Percentiles rank a stretch among this genome's conserved stretches.
These are phyloP conservation scores for Vitis rotundifolia DNA, from an alignment of 164 flowering plant genomes.

Conservation along the genomic window DNA sequence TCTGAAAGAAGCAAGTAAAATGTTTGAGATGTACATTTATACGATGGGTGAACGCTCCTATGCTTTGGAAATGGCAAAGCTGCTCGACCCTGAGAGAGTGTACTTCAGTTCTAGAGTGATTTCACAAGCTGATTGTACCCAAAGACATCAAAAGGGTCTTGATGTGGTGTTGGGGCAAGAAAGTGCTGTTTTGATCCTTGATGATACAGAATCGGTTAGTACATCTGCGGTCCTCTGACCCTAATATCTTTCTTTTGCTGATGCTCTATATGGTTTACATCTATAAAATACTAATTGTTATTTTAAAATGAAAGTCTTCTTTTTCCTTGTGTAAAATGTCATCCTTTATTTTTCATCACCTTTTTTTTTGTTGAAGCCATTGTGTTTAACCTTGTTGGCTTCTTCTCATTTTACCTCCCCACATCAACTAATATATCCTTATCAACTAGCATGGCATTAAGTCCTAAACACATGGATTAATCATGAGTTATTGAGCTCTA, in stretches of 20 bases:
- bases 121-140: constrained; percentile 77
- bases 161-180: constrained; percentile 83
- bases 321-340: neutral
- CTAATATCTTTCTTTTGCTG: neutral
- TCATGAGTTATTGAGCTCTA: too few species aligned
- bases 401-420: too few species aligned
- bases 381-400: neutral
- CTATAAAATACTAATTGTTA: neutral
- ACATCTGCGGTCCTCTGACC: neutral
- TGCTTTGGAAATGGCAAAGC: constrained; percentile 73
- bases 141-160: constrained; percentile 72
- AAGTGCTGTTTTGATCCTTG: constrained; percentile 76
- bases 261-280: too few species aligned
- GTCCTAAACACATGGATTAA: too few species aligned
- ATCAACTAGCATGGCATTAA: too few species aligned
- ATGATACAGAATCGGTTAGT: constrained; percentile 83
- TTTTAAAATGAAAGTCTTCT: neutral
- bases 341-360: neutral
- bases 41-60: constrained; percentile 82
- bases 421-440: too few species aligned
- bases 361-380: neutral
- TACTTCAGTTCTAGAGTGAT: constrained; percentile 68
- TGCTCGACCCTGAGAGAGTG: constrained; percentile 65
- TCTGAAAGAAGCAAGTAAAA: constrained; percentile 65
- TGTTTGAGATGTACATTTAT: constrained; percentile 87